Conservation (phyloP, 345 rosid species). For the Salix viminalis region DNA sequence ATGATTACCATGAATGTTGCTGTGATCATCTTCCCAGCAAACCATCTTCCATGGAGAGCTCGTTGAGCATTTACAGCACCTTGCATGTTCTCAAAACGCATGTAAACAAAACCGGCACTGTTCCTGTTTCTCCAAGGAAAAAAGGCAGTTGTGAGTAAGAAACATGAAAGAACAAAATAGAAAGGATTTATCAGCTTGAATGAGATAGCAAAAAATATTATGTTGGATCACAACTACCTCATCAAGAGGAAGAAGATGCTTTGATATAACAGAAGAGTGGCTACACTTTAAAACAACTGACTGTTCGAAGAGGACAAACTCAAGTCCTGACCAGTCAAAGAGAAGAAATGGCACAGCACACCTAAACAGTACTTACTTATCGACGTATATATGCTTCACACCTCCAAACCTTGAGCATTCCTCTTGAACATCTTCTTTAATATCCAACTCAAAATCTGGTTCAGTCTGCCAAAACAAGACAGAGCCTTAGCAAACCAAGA, state of each 20-base stretch:
- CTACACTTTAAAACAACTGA: neutral
- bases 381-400: slow-evolving; percentile 70
- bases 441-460: slow-evolving; percentile 79
- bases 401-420: slow-evolving; percentile 80
- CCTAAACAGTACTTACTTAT: slow-evolving; percentile 49
- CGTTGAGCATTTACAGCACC: slow-evolving; percentile 71
- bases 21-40: slow-evolving; percentile 95
- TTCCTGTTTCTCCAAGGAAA: slow-evolving; percentile 45
- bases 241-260: neutral
- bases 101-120: slow-evolving; percentile 78
- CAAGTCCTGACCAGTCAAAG: neutral
- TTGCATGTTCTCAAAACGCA: slow-evolving; percentile 58
- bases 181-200: neutral
- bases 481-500: neutral
- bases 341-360: neutral
- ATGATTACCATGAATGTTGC: slow-evolving; percentile 73
- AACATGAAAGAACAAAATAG: neutral
- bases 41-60: slow-evolving; percentile 96
- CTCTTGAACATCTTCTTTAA: slow-evolving; percentile 80
- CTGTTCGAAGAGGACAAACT: neutral
- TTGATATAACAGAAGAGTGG: neutral
- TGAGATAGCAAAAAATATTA: neutral
- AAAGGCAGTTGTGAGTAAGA: neutral
- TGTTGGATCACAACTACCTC: neutral
- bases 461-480: slow-evolving; percentile 53